phyloP scores from a whole-genome alignment of 164 flowering plant genomes.

The Cinnamomum chago region DNA sequence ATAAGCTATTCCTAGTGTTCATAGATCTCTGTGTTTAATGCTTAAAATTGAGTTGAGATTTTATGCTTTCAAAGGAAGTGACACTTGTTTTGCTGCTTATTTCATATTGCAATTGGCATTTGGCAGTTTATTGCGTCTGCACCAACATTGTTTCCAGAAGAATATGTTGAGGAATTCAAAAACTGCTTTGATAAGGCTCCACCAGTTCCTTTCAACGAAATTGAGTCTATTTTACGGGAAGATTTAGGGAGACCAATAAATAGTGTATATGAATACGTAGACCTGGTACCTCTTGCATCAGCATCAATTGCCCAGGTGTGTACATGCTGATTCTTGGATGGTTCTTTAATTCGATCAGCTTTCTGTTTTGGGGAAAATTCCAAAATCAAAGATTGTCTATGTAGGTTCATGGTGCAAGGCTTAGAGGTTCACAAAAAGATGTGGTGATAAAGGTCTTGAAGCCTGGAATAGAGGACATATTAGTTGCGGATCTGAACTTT shows the following conservation, averaged over 20 bases:
- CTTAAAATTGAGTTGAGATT: no score
- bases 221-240: conserved; percentile 57
- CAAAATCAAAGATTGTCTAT: neutral
- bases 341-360: neutral
- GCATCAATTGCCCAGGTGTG: conserved; percentile 95
- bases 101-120: conserved; percentile 11
- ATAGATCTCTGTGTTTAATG: no score
- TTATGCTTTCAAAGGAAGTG: neutral
- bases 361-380: neutral
- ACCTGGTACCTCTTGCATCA: conserved; percentile 94
- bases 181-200: conserved; percentile 93
- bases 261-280: conserved; percentile 77
- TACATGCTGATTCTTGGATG: neutral
- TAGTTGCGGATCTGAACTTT: conserved; percentile 93
- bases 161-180: conserved; percentile 87
- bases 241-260: conserved; percentile 84
- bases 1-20: no score
- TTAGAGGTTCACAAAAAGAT: conserved; percentile 68
- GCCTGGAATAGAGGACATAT: conserved; percentile 88
- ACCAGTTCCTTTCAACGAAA: conserved; percentile 72
- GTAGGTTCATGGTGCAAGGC: conserved; percentile 94
- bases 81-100: neutral
- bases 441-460: conserved; percentile 94
- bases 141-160: conserved; percentile 86
- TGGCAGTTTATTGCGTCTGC: conserved; percentile 89